Base-by-base conservation (phyloP, 805 yeast genomes). In the Yarrowia sp. region DNA sequence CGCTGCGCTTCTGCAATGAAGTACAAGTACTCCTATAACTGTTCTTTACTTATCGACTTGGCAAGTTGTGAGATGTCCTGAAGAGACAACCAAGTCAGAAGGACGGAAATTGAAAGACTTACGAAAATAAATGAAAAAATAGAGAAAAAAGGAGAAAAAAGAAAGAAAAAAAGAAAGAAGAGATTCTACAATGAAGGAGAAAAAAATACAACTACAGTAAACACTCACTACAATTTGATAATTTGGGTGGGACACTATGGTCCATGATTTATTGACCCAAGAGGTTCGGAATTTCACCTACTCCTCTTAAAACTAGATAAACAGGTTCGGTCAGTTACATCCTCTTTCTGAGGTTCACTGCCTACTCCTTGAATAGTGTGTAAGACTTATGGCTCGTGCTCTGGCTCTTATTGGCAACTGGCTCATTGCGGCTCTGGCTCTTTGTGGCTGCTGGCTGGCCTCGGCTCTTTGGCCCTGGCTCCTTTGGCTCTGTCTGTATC, bases 301-400 rank as follows among this genome's bases (percentile, higher is more conserved):
- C 44, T 40, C 44, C 44, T n/a, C 44, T 40, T n/a, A 40, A n/a
- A 40, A 40, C 44, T 40, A 40, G 19, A 40, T 40, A 40, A n/a
- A 39, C 42, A 40, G 44, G 44, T 40, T 40, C 44, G 44, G 44
- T 40, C 20, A 43, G 47, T 19, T 43, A 43, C 47, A 12, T 43
- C 47, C 47, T 43, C 47, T 17, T 20, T 20, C 47, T 43, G 20
- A 43, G 47, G 47, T 43, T 43, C 47, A 43, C 47, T 43, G 47
- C 47, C 47, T 43, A 43, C 47, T 43, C 47, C 47, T 43, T 17
- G 47, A 43, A 43, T 43, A 43, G 47, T n/a, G n/a, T n/a, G n/a
- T 2, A 24, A 24, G 47, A 43, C 47, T 43, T 15, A 24, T 42
- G 46, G 30, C 44, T 40, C 44, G 19, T 40, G 44, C 19, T 40